Evolutionary conservation across 257 asterid genomes (phyloP), one percentile per base, ranked within the genome.

Genomic region (Asclepias syriaca): DNA sequence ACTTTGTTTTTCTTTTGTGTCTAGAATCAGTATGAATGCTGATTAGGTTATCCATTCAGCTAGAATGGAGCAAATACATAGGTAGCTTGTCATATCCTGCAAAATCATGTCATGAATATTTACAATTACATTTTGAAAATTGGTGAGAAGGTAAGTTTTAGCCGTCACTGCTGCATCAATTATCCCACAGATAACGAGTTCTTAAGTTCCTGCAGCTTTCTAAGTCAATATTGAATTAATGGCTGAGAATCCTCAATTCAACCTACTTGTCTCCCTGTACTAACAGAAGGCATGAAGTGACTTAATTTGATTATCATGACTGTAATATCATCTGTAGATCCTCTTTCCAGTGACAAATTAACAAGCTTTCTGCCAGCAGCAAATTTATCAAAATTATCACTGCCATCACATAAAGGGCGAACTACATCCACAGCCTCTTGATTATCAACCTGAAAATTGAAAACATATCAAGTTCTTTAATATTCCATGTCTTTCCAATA

Each of bases 401-500:
- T 78, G 19, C 79, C 83, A 12, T 81, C 8, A 56, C 84, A 86
- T 54, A 82, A 76, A 63, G 82, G 74, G 12, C 87, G 89, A 27
- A 82, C 84, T 66, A 83, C 21, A 63, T 89, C 92, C 22, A 89
- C 96, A 2, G 96, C 97, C 74, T 92, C 97, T 72, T 92, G 97
- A 79, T 86, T 89, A 81, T 79, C 79, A 49, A 89, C 95, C 96
- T 90, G 90, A 70, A 63, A 78, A 61, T 29, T 15, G 77, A 21
- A 7, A 6, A 24, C 34, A 45, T 34, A 77, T 10, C 15, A 68
- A 55, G 63, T 18, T 13, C 55, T 73, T 84, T 29, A 74, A 77
- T 53, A 63, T 66, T 40, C 43, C 5, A 43, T 46, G 27, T 10
- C 16, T 46, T 65, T 61, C 43, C 37, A 57, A 19, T 69, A 22